phyloP scores from a whole-genome alignment of 495 filamentous ascomycete species.

The Penicillium pulvis region DNA sequence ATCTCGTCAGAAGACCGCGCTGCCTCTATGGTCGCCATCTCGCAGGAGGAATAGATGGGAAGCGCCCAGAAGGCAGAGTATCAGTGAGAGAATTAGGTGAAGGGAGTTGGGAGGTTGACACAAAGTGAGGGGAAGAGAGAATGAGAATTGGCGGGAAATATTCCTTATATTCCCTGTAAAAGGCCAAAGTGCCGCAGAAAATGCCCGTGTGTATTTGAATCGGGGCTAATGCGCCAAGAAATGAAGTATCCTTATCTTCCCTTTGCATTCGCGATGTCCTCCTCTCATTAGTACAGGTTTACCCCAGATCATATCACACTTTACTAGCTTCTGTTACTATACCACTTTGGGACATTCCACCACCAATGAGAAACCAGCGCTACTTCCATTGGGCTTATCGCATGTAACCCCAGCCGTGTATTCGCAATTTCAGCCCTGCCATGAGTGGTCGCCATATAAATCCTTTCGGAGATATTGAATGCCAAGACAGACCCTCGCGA shows the following conservation, averaged over 20 bases:
- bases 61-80: not conserved
- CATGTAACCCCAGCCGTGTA: not conserved
- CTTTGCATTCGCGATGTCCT: not conserved
- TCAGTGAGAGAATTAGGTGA: not conserved
- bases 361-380: not conserved
- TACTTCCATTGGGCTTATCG: not conserved
- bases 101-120: not conserved
- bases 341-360: not conserved
- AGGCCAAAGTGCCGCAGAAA: not conserved
- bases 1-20: slow-evolving; percentile 15
- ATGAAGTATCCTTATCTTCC: not conserved
- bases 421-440: not conserved
- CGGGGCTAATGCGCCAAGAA: not conserved
- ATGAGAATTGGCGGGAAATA: not conserved
- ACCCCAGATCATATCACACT: not conserved
- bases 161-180: slow-evolving; percentile 3
- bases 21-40: slow-evolving; percentile 14
- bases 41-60: not conserved
- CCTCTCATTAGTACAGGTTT: not conserved
- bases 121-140: slow-evolving; percentile 1
- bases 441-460: not conserved
- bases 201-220: not conserved
- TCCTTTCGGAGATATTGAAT: not conserved
- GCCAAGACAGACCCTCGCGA: not conserved
- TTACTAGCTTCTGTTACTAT: not conserved